These are phyloP conservation scores for Penicillium ucsense DNA, from an alignment of 495 filamentous ascomycete species.

Conservation along the genomic window DNA sequence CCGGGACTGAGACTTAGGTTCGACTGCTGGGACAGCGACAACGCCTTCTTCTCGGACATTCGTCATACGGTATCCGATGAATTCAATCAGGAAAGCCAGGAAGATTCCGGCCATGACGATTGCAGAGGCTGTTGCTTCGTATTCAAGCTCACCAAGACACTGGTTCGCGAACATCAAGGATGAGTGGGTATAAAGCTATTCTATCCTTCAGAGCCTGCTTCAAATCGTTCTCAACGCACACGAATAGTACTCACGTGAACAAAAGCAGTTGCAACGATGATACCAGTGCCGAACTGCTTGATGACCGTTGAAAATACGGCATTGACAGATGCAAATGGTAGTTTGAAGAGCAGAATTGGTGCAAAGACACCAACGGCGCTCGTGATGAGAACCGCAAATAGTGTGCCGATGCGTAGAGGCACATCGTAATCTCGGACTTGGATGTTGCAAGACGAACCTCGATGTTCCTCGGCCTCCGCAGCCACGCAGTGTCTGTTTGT, in stretches of 20 bases:
- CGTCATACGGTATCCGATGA: conserved; percentile 42
- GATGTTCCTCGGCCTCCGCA: conserved; percentile 20
- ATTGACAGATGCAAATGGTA: conserved; percentile 23
- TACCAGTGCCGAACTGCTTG: conserved; percentile 66
- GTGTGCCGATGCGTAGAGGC: conserved; percentile 45
- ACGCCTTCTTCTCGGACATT: conserved; percentile 2
- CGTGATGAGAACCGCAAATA: conserved; percentile 50
- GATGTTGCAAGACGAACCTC: conserved; percentile 27
- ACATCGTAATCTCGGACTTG: conserved; percentile 48
- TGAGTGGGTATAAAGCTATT: conserved; percentile 54
- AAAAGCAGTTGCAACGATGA: conserved; percentile 63
- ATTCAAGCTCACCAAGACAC: conserved; percentile 50
- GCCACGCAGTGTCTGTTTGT: conserved; percentile 36
- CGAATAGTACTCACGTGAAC: conserved; percentile 42
- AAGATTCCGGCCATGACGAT: conserved; percentile 59
- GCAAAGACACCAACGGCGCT: conserved; percentile 37
- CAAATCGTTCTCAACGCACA: neutral
- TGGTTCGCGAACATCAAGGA: conserved; percentile 51
- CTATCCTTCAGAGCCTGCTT: conserved; percentile 2
- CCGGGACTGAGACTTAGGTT: neutral
- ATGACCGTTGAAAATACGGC: conserved; percentile 38
- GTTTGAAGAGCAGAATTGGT: conserved; percentile 28
- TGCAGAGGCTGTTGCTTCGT: conserved; percentile 51
- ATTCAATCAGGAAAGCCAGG: conserved; percentile 53
- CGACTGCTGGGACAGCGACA: neutral